Percentiles rank a stretch among this genome's conserved stretches.
phyloP scores from a whole-genome alignment of 306 rosid genomes.

The Cicer bijugum region DNA sequence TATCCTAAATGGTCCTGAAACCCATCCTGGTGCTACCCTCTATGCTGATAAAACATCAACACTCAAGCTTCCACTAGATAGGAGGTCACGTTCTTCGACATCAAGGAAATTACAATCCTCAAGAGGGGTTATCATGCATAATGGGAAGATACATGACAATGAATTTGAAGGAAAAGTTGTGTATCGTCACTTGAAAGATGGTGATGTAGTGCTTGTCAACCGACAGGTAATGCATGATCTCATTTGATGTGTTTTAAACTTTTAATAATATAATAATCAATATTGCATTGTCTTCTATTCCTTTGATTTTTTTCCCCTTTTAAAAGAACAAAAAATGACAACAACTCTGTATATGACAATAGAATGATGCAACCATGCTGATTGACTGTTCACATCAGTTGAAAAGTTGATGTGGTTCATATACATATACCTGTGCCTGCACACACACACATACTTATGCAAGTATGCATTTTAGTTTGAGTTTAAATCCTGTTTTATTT shows the following conservation, averaged over 20 bases:
- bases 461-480: background rate
- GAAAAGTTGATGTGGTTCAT: background rate
- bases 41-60: constrained; percentile 64
- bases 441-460: background rate
- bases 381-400: constrained; percentile 7
- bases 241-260: constrained; percentile 25
- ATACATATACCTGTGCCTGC: background rate
- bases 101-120: constrained; percentile 80
- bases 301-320: background rate
- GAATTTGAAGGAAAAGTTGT: constrained; percentile 87
- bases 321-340: background rate
- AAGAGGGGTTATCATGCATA: constrained; percentile 66
- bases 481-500: constrained; percentile 5
- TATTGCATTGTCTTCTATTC: constrained; percentile 8
- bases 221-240: constrained; percentile 72
- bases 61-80: constrained; percentile 52
- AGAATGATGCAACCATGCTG: constrained; percentile 13
- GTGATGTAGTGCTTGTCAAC: constrained; percentile 92
- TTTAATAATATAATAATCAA: background rate
- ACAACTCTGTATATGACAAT: background rate
- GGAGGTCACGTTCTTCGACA: constrained; percentile 53
- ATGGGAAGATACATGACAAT: constrained; percentile 62
- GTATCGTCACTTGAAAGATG: constrained; percentile 89
- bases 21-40: constrained; percentile 93
- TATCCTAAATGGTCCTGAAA: constrained; percentile 73